Evolutionary conservation across 2,329 filamentous ascomycete species (phyloP).

Genomic region (Venturia pyrina): DNA sequence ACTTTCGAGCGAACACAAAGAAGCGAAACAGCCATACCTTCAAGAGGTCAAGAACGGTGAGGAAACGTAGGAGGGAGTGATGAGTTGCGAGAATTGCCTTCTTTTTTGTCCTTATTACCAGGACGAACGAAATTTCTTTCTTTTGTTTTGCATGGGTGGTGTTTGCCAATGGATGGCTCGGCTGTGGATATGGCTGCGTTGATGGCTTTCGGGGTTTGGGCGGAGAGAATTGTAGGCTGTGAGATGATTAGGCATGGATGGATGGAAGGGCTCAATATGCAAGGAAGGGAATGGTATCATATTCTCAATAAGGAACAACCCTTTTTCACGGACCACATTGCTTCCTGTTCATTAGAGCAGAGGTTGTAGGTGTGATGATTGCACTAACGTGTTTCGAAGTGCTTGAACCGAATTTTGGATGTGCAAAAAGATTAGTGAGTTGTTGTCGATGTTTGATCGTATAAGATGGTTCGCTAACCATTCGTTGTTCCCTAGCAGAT

Average conservation of each 20-base stretch:
- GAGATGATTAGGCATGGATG: neutral
- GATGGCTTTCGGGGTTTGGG: neutral
- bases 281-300: neutral
- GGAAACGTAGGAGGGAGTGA: neutral
- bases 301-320: neutral
- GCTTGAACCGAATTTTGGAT: too few relatives aligned
- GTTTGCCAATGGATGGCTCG: neutral
- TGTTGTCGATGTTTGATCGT: too few relatives aligned
- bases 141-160: slow-evolving; percentile 3
- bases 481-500: too few relatives aligned
- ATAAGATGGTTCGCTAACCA: too few relatives aligned
- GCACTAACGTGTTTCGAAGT: too few relatives aligned
- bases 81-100: neutral
- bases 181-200: neutral
- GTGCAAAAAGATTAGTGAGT: too few relatives aligned
- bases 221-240: neutral
- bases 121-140: neutral
- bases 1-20: neutral
- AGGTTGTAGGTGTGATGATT: too few relatives aligned
- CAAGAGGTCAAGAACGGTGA: neutral
- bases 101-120: neutral
- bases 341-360: too few relatives aligned
- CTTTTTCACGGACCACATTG: too few relatives aligned
- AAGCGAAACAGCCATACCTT: too few relatives aligned
- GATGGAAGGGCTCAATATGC: neutral